Evolutionary conservation across 495 filamentous ascomycete genomes (phyloP).

Genomic region (Tuber aestivum): DNA sequence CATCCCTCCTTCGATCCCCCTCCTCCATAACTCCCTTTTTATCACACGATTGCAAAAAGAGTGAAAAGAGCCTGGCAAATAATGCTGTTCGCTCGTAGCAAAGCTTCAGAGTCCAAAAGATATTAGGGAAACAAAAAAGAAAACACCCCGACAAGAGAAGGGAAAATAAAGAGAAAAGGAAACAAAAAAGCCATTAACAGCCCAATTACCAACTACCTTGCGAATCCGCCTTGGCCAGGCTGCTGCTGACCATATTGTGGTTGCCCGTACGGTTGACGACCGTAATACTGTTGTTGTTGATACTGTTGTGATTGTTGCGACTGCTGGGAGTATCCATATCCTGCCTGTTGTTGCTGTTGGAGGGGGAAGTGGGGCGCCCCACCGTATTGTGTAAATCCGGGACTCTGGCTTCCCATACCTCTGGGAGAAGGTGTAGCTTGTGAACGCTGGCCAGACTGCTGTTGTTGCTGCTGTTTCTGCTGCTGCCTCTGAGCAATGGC

Average conservation of each 20-base stretch:
- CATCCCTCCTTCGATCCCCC: constrained; percentile 2
- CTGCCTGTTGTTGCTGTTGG: constrained; percentile 41
- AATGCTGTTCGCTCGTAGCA: not conserved
- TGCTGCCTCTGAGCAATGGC: constrained; percentile 72
- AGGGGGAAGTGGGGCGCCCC: constrained; percentile 34
- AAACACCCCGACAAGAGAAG: constrained; percentile 18
- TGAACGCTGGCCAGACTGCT: constrained; percentile 46
- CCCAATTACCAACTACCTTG: constrained; percentile 22
- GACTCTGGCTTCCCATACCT: constrained; percentile 12
- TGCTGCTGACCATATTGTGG: constrained; percentile 28
- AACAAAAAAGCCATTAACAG: not conserved
- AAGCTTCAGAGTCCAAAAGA: constrained; percentile 18
- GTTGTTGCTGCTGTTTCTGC: constrained; percentile 47
- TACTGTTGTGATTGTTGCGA: constrained; percentile 42
- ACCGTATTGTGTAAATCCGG: constrained; percentile 19
- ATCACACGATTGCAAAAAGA: not conserved
- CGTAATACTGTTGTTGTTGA: constrained; percentile 30
- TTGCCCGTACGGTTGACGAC: constrained; percentile 31
- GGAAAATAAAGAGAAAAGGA: not conserved
- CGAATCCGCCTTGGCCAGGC: constrained; percentile 24
- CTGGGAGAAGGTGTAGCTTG: constrained; percentile 17
- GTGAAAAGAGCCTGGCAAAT: not conserved
- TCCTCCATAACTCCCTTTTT: constrained; percentile 9
- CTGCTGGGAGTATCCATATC: constrained; percentile 42
- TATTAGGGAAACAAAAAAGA: constrained; percentile 11